Base-by-base conservation (phyloP, 2,329 filamentous ascomycete genomes). In the Pseudogymnoascus sp. region DNA sequence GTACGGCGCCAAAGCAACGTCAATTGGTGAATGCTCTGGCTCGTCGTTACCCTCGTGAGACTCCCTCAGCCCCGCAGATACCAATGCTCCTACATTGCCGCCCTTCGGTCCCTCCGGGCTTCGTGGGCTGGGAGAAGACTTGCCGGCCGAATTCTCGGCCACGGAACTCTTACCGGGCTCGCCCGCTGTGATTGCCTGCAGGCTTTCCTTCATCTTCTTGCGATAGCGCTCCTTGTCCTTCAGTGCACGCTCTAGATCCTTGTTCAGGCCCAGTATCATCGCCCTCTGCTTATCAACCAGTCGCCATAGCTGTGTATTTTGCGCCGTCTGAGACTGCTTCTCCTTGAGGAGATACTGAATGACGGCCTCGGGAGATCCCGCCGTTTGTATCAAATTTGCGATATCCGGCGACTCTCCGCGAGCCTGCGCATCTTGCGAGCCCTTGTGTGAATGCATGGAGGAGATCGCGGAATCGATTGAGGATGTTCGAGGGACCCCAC, bases 391-490 rank as follows among this genome's bases (percentile, higher is more conserved):
- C 35, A 97, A 80, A 68, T 85, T 84, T 38, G 85, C 85, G 69
- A 96, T 88, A 71, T 97, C 93, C 13, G 88, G 81, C n/a, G 83
- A 78, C n/a, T 84, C 77, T 33, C 82, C 75, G 66, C 76, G 81
- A 50, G 66, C 67, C 33, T 71, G 68, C 35, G 74, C 72, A 68
- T 88, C 86, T 57, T 83, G 80, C 0, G 84, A 80, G 26, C 78
- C 81, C 69, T 84, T 87, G 68, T 83, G 81, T 6, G 81, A 79
- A 63, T 84, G 80, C 2, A 90, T 81, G 9, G 85, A 84, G 1
- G 93, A 96, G 57, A 96, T 88, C n/a, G 90, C 89, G 10, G 93
- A 97, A 75, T 97, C 93, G 71, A 96, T 93, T 10, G 93, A 97
- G 3, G 90, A 89, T 63, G 89, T 96, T 70, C 93, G 86, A 63